Evolutionary conservation across 73 alveolate genomes (phyloP).

Genomic region (Paramecium caudatum): DNA sequence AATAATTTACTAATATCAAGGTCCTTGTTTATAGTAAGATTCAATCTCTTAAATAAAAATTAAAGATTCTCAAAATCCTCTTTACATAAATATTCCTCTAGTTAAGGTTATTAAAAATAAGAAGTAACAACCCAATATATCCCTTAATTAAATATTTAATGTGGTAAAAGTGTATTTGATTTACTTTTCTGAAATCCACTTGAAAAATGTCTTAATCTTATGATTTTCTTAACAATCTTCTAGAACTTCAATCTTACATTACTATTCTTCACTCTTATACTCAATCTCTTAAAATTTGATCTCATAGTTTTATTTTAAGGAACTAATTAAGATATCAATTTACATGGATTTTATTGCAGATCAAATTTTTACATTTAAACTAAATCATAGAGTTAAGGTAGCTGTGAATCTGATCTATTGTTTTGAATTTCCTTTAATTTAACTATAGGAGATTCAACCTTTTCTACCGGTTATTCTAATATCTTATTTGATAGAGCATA

Average conservation of each 20-base stretch:
- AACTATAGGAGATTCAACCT: not conserved
- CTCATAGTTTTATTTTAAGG: conserved; percentile 48
- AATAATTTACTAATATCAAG: conserved; percentile 18
- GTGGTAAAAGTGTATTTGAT: not conserved
- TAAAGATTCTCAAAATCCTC: conserved; percentile 38
- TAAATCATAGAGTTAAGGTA: not conserved
- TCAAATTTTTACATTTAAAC: conserved; percentile 2
- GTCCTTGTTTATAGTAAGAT: conserved; percentile 35
- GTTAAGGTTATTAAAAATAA: not conserved
- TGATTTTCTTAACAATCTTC: conserved; percentile 1
- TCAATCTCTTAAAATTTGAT: not conserved
- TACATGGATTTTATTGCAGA: conserved; percentile 34
- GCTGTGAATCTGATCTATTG: not conserved
- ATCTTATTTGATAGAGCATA: not conserved
- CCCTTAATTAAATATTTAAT: not conserved
- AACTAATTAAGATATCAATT: not conserved
- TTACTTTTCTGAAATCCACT: not conserved
- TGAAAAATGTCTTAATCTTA: not conserved
- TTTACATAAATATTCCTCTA: conserved; percentile 42
- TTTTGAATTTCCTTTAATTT: not conserved
- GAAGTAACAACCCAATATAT: conserved; percentile 30
- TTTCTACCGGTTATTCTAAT: not conserved
- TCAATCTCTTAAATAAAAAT: conserved; percentile 6
- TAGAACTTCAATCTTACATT: conserved; percentile 26
- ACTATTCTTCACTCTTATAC: not conserved